Percentiles rank a stretch among this genome's conserved stretches.
These are phyloP conservation scores for Dianthus caryophyllus DNA, from an alignment of 148 eudicot genomes.

Conservation along the genomic window DNA sequence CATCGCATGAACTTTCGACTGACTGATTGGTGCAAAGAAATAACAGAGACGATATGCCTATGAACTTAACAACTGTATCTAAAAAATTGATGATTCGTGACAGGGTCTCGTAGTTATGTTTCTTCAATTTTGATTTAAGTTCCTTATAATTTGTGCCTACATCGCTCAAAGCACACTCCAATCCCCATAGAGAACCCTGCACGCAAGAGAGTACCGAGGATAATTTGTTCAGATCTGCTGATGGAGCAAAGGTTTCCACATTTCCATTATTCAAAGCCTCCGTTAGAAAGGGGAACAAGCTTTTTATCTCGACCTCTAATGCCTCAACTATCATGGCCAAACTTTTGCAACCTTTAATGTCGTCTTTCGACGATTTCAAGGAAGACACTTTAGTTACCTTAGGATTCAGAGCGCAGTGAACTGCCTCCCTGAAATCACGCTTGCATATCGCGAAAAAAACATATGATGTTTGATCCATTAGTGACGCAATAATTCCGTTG, in stretches of 20 bases:
- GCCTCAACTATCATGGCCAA: conserved; percentile 40
- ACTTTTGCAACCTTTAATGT: conserved; percentile 35
- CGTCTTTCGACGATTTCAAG: conserved; percentile 19
- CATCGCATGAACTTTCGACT: conserved; percentile 17
- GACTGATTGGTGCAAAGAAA: conserved; percentile 40
- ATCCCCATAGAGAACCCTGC: conserved; percentile 71
- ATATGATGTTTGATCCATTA: conserved; percentile 79
- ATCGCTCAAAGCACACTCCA: conserved; percentile 47
- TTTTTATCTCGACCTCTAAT: conserved; percentile 40
- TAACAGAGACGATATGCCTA: conserved; percentile 27
- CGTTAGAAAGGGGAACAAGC: conserved; percentile 19
- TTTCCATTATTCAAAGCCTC: conserved; percentile 22
- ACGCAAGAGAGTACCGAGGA: conserved; percentile 49
- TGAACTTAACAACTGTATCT: conserved; percentile 34
- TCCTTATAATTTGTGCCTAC: conserved; percentile 25
- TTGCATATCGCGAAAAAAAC: conserved; percentile 48
- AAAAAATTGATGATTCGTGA: conserved; percentile 38
- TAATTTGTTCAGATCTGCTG: conserved; percentile 38
- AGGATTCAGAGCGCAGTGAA: conserved; percentile 21
- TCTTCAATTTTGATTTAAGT: conserved; percentile 30
- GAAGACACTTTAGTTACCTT: conserved; percentile 20
- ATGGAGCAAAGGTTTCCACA: conserved; percentile 10
- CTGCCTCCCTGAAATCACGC: conserved; percentile 41
- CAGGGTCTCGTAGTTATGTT: conserved; percentile 34
- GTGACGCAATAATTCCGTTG: conserved; percentile 43